A percentile compares a stretch with the other conserved stretches of the same genome.
Evolutionary conservation across 306 rosid species (phyloP).

Genomic region (Parietaria judaica): DNA sequence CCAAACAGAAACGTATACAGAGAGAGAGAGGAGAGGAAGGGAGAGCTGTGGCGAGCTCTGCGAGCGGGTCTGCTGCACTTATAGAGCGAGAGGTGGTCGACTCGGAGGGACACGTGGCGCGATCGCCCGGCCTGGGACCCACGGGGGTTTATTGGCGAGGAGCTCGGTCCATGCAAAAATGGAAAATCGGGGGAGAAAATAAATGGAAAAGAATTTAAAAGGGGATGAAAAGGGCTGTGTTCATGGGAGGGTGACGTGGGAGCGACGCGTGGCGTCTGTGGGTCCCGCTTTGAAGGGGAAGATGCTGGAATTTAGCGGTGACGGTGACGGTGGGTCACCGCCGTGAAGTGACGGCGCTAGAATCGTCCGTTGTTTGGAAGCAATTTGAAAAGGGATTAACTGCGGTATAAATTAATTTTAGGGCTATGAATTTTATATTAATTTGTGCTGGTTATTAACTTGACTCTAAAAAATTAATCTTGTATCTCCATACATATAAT

Average conservation of each 20-base stretch:
- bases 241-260: neutral
- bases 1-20: neutral
- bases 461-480: too few species aligned
- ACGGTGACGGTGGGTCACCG: neutral
- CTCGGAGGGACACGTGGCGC: slow-evolving; percentile 34
- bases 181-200: too few species aligned
- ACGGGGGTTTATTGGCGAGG: slow-evolving; percentile 5
- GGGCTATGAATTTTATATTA: too few species aligned
- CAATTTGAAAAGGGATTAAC: too few species aligned
- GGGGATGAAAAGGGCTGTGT: neutral
- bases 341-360: neutral
- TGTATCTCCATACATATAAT: too few species aligned
- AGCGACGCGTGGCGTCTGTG: neutral
- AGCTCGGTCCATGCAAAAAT: slow-evolving; percentile 24
- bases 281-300: neutral
- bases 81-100: slow-evolving; percentile 16
- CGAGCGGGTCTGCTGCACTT: slow-evolving; percentile 11
- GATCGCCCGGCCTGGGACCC: neutral
- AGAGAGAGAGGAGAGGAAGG: neutral
- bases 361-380: neutral
- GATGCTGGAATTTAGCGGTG: neutral
- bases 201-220: neutral
- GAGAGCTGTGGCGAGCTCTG: neutral
- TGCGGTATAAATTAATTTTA: too few species aligned
- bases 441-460: too few species aligned